phyloP scores from a whole-genome alignment of 2,329 filamentous ascomycete species.

The Penicillium sp. region DNA sequence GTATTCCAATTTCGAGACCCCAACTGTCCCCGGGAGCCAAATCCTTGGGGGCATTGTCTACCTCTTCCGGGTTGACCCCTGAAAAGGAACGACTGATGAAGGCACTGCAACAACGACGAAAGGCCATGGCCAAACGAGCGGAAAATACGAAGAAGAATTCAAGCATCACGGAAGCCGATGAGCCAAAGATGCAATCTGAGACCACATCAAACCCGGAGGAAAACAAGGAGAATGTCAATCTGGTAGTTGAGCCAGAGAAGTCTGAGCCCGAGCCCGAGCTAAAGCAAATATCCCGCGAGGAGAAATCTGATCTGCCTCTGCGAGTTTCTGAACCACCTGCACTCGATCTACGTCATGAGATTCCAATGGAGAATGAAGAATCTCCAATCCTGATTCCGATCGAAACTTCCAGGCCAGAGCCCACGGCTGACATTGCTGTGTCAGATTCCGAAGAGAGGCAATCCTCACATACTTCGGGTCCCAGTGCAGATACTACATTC shows the following conservation, averaged over 20 bases:
- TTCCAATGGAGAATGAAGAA: slow-evolving; percentile 8
- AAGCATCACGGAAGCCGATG: slow-evolving; percentile 10
- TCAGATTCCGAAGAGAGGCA: slow-evolving; percentile 17
- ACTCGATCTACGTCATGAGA: slow-evolving; percentile 1
- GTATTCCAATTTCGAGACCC: slow-evolving; percentile 34
- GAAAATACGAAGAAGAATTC: slow-evolving; percentile 31
- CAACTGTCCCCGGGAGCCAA: slow-evolving; percentile 41
- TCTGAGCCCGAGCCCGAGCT: slow-evolving; percentile 10
- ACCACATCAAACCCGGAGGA: slow-evolving; percentile 26
- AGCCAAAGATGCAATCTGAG: slow-evolving; percentile 8
- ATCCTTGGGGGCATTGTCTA: slow-evolving; percentile 48
- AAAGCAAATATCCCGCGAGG: not conserved
- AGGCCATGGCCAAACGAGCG: slow-evolving; percentile 59
- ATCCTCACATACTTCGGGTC: slow-evolving; percentile 16
- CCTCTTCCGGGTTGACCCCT: slow-evolving; percentile 65
- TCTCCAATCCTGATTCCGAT: slow-evolving; percentile 7
- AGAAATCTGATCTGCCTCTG: not conserved
- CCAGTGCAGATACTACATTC: slow-evolving; percentile 11
- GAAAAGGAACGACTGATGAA: slow-evolving; percentile 94
- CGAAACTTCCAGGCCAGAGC: slow-evolving; percentile 23
- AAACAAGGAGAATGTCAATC: slow-evolving; percentile 28
- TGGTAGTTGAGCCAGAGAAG: slow-evolving; percentile 16
- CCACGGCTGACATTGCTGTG: slow-evolving; percentile 21
- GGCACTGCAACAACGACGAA: slow-evolving; percentile 85
- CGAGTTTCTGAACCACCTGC: slow-evolving; percentile 2